Base-by-base conservation (phyloP, 306 rosid species). In the Boehmeria nivea region DNA sequence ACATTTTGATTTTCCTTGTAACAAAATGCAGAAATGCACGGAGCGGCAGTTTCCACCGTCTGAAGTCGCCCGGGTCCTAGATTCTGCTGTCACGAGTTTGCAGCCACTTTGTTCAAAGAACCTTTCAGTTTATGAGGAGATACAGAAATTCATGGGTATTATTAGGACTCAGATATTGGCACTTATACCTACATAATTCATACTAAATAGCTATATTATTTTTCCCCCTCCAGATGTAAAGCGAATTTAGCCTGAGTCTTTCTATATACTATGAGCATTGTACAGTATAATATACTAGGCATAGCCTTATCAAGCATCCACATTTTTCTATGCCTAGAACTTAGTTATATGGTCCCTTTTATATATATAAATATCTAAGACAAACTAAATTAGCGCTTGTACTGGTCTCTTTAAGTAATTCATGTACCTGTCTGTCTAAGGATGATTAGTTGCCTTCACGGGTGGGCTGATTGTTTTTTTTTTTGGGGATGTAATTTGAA, bases 101-200 rank as follows among this genome's bases (percentile, higher is more conserved):
- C 89, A 73, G 78, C 99, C 99, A 31, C 63, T 64, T 60, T 78
- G 89, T 51, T 70, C 89, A 21, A 83, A 81, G 78, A 91, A 85
- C 72, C 78, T 78, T 43, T 76, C 93, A 43, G 62, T 85, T 61
- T 85, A 81, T 47, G 84, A 85, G 15, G 96, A 87, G 64, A 83
- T 91, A 61, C 95, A 85, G 62, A 87, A 81, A 73, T 91, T 83
- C 78, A 87, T 91, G 99, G 96, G 95, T 20, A 85, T 87, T 59
- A 75, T 91, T 52, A 85, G 95, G 79, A 91, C 75, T 69, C 95
- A 91, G 80, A 91, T 85, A 72, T 67, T 87, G 72, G 96, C 95
- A 34, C 89, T 91, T 19, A 38, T 91, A 53, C 99, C 99, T 11
- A 78, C 87, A 16, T 91, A 74, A 79, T 59, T 60, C 57, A 57